Evolutionary conservation across 495 filamentous ascomycete genomes (phyloP), one percentile per base, ranked within the genome.

Genomic region (Stereocaulon alpinum): DNA sequence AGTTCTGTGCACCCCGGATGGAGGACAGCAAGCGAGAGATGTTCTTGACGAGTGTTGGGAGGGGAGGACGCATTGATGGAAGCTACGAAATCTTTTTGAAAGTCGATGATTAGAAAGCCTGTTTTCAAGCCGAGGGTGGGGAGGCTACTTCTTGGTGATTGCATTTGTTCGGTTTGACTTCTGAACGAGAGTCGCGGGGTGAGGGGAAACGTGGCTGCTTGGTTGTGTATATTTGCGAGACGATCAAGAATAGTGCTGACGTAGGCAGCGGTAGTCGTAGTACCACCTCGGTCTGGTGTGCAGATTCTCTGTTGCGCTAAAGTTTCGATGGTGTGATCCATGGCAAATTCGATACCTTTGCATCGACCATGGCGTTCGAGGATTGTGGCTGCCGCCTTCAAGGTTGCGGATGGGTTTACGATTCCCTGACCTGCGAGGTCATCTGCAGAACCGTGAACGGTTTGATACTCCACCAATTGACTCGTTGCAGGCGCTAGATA

Each of bases 371-470:
- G 27, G 10, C 29, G 40, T 45, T 56, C 40, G 41, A 56, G 54
- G 41, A 56, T 56, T 32, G 40, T 20, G 17, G 41, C 54, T 22
- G 54, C 41, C 11, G 54, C 54, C 20, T 45, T 56, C 54, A 56
- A 30, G 18, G 54, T 56, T 37, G 54, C 54, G 12, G 54, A 56
- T 3, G 54, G 54, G 29, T 56, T 56, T 14, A 56, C 54, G 6
- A 47, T 43, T 44, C 29, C 54, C 15, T 56, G 24, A 6, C 54
- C 54, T 15, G 41, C 34, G 14, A 56, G 54, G 29, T 56, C 54
- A 30, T 56, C 54, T 30, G 54, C 54, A 22, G 54, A 56, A 18
- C 54, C 54, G 17, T 56, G 54, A 34, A 56, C 54, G 24, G 54
- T 56, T 24, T 56, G 54, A 27, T 56, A 56, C 30, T 56, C 54